phyloP scores from a whole-genome alignment of 352 stramenopile genomes.

The Phytopythium sindhum region DNA sequence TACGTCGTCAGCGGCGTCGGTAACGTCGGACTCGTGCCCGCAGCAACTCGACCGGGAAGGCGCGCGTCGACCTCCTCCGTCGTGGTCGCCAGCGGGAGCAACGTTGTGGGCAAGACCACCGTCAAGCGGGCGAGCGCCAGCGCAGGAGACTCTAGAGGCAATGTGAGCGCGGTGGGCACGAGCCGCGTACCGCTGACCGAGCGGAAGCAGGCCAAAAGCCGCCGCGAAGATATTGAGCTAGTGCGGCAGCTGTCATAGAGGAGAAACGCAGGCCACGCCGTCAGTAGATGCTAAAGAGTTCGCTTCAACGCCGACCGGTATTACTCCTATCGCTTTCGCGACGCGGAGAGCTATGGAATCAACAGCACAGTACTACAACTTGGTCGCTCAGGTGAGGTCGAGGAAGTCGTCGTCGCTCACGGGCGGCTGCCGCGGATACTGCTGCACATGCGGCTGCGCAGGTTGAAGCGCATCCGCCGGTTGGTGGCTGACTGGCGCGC shows the following conservation, averaged over 20 bases:
- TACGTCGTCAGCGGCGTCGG: conserved; percentile 54
- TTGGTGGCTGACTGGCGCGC: conserved; percentile 12
- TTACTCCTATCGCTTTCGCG: neutral
- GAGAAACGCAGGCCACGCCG: too few species aligned
- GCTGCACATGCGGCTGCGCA: conserved; percentile 16
- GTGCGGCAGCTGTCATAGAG: conserved; percentile 39
- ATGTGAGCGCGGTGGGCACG: neutral
- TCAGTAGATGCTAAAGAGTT: neutral
- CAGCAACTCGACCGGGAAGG: conserved; percentile 12
- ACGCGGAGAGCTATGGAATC: neutral
- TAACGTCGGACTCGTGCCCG: conserved; percentile 45
- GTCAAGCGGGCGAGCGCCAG: conserved; percentile 16
- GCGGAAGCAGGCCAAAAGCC: conserved; percentile 36
- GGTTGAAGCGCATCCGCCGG: conserved; percentile 16
- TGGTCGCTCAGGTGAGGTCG: conserved; percentile 57
- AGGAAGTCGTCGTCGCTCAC: conserved; percentile 58
- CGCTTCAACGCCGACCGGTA: neutral
- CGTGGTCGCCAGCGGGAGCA: neutral
- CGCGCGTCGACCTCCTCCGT: conserved; percentile 10
- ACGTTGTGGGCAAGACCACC: conserved; percentile 18
- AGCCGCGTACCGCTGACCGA: conserved; percentile 18
- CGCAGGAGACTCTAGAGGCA: conserved; percentile 7
- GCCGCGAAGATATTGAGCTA: conserved; percentile 53
- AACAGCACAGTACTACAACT: neutral
- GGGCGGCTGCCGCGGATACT: conserved; percentile 12